Conservation (phyloP, 176 grass and related monocot genomes). For the Oryza glumipatula region DNA sequence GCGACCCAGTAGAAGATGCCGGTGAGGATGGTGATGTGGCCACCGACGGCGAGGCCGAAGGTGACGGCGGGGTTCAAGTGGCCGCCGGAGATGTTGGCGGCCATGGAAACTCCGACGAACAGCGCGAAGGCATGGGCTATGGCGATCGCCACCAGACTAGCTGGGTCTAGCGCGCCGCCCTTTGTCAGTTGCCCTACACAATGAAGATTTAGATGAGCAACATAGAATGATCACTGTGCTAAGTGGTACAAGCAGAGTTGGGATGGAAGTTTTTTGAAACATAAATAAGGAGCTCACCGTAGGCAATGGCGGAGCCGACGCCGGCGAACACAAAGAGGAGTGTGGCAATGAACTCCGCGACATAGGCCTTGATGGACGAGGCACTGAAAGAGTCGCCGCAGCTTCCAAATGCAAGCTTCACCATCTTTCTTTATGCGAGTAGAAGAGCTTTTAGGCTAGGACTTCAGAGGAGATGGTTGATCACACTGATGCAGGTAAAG, state of each 20-base stretch:
- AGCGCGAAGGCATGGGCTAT: slow-evolving; percentile 81
- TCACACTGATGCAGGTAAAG: slow-evolving; percentile 31
- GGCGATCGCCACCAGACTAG: slow-evolving; percentile 77
- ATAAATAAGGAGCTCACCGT: slow-evolving; percentile 37
- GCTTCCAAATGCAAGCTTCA: slow-evolving; percentile 81
- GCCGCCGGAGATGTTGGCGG: slow-evolving; percentile 87
- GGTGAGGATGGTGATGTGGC: slow-evolving; percentile 93
- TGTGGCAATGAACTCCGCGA: slow-evolving; percentile 92
- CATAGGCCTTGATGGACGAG: slow-evolving; percentile 65
- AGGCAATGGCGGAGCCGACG: slow-evolving; percentile 86
- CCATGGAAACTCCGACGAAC: slow-evolving; percentile 80
- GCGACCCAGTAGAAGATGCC: slow-evolving; percentile 84
- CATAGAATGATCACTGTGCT: neutral
- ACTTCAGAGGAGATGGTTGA: slow-evolving; percentile 28
- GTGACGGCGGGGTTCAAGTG: slow-evolving; percentile 96
- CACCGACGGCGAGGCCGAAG: slow-evolving; percentile 78
- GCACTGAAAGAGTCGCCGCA: slow-evolving; percentile 71
- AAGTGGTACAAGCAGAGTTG: neutral
- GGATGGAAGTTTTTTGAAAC: too few species aligned
- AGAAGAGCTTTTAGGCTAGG: neutral
- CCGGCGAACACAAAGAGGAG: slow-evolving; percentile 90
- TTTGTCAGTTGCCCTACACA: slow-evolving; percentile 62
- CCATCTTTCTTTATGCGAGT: slow-evolving; percentile 50
- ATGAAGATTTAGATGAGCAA: neutral
- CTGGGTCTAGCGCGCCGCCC: slow-evolving; percentile 65